Conservation (phyloP, 148 eudicot species). For the Rheum nobile region DNA sequence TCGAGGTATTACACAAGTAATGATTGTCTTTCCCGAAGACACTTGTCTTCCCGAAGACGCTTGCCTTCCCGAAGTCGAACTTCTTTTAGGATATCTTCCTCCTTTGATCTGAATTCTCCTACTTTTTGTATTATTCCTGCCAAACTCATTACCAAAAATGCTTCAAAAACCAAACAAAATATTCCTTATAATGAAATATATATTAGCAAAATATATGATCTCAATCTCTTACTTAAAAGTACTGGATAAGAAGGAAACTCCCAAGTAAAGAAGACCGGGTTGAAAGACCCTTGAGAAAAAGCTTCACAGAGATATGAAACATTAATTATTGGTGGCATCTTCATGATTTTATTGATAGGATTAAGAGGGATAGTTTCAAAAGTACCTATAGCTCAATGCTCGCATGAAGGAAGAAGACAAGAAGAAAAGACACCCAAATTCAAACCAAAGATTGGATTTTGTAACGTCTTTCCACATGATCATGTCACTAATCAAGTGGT, state of each 20-base stretch:
- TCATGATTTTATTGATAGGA: neutral
- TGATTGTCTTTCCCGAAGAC: too few relatives aligned
- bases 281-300: slow-evolving; percentile 64
- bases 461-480: slow-evolving; percentile 86
- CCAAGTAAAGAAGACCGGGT: slow-evolving; percentile 67
- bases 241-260: slow-evolving; percentile 60
- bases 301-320: slow-evolving; percentile 24
- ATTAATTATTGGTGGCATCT: neutral
- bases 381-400: slow-evolving; percentile 59
- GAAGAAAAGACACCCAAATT: slow-evolving; percentile 74
- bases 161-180: neutral
- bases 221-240: slow-evolving; percentile 46
- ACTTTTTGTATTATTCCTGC: slow-evolving; percentile 27
- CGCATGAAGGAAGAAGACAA: slow-evolving; percentile 73
- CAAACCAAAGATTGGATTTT: slow-evolving; percentile 93
- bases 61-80: too few relatives aligned
- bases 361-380: neutral
- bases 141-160: slow-evolving; percentile 3
- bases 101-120: slow-evolving; percentile 39
- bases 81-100: slow-evolving; percentile 52
- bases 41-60: too few relatives aligned
- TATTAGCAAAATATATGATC: neutral
- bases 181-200: neutral
- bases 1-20: too few relatives aligned
- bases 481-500: slow-evolving; percentile 45